Evolutionary conservation across 129 eudicot species (phyloP).

Genomic region (Chrysanthemum lavandulifolium): DNA sequence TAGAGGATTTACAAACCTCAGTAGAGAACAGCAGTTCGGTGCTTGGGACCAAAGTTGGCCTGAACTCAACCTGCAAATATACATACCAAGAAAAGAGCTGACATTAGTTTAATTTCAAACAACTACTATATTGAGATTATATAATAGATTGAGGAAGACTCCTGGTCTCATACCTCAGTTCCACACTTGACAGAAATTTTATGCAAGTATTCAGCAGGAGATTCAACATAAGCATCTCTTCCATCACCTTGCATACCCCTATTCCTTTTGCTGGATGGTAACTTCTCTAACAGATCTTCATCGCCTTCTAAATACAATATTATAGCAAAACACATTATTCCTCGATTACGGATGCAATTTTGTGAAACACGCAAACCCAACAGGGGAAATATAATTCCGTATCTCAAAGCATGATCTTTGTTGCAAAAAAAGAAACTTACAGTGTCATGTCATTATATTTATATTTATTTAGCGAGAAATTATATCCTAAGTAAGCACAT

Average conservation of each 20-base stretch:
- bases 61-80: constrained; percentile 72
- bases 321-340: background rate
- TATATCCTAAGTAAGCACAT: too few relatives aligned
- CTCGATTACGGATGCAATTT: background rate
- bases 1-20: constrained; percentile 47
- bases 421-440: too few relatives aligned
- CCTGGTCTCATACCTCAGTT: constrained; percentile 60
- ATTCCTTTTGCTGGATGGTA: constrained; percentile 60
- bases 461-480: too few relatives aligned
- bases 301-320: constrained; percentile 48
- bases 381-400: too few relatives aligned
- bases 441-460: too few relatives aligned
- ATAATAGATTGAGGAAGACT: too few relatives aligned
- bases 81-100: background rate
- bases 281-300: constrained; percentile 51
- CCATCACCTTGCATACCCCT: constrained; percentile 58
- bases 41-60: constrained; percentile 46
- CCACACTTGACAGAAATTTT: constrained; percentile 79
- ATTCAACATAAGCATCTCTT: constrained; percentile 48
- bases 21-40: constrained; percentile 53
- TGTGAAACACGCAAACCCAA: too few relatives aligned
- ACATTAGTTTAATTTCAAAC: too few relatives aligned
- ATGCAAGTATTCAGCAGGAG: constrained; percentile 64
- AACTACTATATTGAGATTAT: too few relatives aligned
- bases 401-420: background rate